A percentile compares a stretch with the other conserved stretches of the same genome.
Evolutionary conservation across 2,329 filamentous ascomycete genomes (phyloP).

Genomic region (Ilyonectria sp.): DNA sequence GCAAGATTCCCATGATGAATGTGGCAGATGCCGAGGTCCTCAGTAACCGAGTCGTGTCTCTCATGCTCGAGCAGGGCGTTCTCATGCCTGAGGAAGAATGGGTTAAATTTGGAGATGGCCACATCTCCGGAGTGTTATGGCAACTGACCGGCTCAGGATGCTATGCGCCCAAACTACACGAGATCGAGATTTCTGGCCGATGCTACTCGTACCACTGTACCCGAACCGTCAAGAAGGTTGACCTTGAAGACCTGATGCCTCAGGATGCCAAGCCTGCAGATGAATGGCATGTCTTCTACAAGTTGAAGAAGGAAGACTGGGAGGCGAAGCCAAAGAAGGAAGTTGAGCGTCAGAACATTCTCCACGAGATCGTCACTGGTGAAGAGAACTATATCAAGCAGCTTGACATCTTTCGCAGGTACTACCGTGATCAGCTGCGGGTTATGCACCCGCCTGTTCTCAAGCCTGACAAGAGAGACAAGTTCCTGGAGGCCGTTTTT

Average conservation of each 20-base stretch:
- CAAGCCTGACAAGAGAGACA: constrained; percentile 80
- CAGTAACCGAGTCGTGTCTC: constrained; percentile 81
- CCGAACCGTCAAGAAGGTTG: constrained; percentile 93
- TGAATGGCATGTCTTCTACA: constrained; percentile 93
- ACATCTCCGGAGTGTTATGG: constrained; percentile 90
- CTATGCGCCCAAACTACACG: constrained; percentile 88
- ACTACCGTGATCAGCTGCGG: constrained; percentile 88
- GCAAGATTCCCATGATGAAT: constrained; percentile 98
- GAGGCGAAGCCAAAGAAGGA: constrained; percentile 86
- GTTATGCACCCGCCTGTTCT: constrained; percentile 85
- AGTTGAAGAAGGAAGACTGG: constrained; percentile 80
- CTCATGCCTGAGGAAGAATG: constrained; percentile 94
- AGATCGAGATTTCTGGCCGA: constrained; percentile 77
- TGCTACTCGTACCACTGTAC: constrained; percentile 97
- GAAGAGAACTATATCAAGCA: constrained; percentile 94
- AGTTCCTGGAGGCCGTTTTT: constrained; percentile 89
- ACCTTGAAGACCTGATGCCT: constrained; percentile 81
- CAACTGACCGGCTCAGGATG: constrained; percentile 94
- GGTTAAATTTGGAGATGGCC: constrained; percentile 90
- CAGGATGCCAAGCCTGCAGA: constrained; percentile 77
- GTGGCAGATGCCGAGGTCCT: constrained; percentile 95
- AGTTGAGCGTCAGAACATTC: constrained; percentile 90
- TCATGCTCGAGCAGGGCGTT: constrained; percentile 85
- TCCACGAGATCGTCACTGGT: constrained; percentile 95
- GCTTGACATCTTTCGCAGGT: constrained; percentile 84